Evolutionary conservation across 78 protist genomes (phyloP).

Genomic region (Dictyostelium purpureum): DNA sequence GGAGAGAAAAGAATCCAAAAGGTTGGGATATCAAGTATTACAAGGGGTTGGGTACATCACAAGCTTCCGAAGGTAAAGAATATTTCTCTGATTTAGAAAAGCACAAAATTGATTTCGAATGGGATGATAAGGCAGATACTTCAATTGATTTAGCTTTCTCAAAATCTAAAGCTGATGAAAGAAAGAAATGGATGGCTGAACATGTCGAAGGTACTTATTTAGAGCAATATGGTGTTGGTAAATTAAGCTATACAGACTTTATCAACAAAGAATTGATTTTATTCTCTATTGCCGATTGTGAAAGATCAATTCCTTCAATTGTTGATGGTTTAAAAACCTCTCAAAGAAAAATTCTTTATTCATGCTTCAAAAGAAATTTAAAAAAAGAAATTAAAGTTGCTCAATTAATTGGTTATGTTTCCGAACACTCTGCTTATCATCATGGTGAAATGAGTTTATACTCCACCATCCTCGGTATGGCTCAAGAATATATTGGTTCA

Average conservation of each 20-base stretch:
- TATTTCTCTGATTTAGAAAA: constrained; percentile 91
- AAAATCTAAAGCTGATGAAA: constrained; percentile 90
- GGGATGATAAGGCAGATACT: constrained; percentile 84
- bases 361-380: constrained; percentile 98
- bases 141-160: constrained; percentile 90
- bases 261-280: constrained; percentile 96
- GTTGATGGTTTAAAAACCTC: constrained; percentile 99
- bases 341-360: constrained; percentile 97
- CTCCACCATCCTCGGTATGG: constrained; percentile 95
- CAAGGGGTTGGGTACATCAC: constrained; percentile 99
- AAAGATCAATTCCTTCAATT: constrained; percentile 97
- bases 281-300: constrained; percentile 95
- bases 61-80: constrained; percentile 95
- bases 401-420: constrained; percentile 98
- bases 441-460: constrained; percentile 97
- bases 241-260: constrained; percentile 75
- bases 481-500: constrained; percentile 96
- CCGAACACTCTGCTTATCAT: constrained; percentile 97
- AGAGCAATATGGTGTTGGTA: constrained; percentile 31
- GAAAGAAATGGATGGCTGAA: constrained; percentile 96
- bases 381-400: constrained; percentile 97
- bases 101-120: constrained; percentile 89
- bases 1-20: constrained; percentile 60
- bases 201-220: constrained; percentile 72
- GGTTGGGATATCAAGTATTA: constrained; percentile 96